A percentile compares a stretch with the other conserved stretches of the same genome.
phyloP scores from a whole-genome alignment of 352 stramenopile genomes.

The Globisporangium orthogonon region DNA sequence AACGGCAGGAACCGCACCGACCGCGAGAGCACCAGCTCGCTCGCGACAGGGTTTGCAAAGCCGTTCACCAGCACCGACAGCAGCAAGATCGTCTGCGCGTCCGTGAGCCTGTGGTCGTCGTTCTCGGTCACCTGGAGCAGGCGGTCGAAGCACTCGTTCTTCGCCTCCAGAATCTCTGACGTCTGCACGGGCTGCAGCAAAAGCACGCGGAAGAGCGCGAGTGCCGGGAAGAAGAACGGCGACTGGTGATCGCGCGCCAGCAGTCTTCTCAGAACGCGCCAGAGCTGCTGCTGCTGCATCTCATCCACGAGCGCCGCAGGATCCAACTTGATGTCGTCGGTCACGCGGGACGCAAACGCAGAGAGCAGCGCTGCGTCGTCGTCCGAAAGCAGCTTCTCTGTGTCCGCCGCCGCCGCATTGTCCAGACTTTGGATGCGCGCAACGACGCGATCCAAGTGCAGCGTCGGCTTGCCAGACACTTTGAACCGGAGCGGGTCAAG shows the following conservation, averaged over 20 bases:
- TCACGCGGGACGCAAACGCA: slow-evolving; percentile 19
- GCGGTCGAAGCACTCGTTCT: slow-evolving; percentile 46
- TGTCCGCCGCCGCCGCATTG: background rate
- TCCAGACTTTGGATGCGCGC: slow-evolving; percentile 35
- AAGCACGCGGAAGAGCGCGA: slow-evolving; percentile 57
- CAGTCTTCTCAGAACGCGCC: slow-evolving; percentile 40
- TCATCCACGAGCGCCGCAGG: background rate
- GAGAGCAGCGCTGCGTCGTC: slow-evolving; percentile 25
- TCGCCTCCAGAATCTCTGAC: slow-evolving; percentile 18
- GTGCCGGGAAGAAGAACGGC: slow-evolving; percentile 42
- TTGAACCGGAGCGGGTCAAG: slow-evolving; percentile 32
- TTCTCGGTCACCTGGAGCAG: slow-evolving; percentile 31
- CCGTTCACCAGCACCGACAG: slow-evolving; percentile 61
- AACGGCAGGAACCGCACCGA: slow-evolving; percentile 58
- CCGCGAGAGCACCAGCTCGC: slow-evolving; percentile 37
- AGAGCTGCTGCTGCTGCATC: slow-evolving; percentile 21
- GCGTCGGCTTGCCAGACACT: slow-evolving; percentile 35
- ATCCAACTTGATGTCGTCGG: slow-evolving; percentile 5
- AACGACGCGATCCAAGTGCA: slow-evolving; percentile 49
- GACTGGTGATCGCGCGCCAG: slow-evolving; percentile 24
- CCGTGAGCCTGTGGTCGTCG: slow-evolving; percentile 19
- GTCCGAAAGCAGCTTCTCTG: slow-evolving; percentile 16
- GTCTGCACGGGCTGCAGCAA: slow-evolving; percentile 29
- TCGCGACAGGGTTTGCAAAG: slow-evolving; percentile 45
- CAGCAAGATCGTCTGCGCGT: slow-evolving; percentile 46